These are phyloP conservation scores for Austroboletus rostrupii DNA, from an alignment of 1,284 basidiomycete species.

Conservation along the genomic window DNA sequence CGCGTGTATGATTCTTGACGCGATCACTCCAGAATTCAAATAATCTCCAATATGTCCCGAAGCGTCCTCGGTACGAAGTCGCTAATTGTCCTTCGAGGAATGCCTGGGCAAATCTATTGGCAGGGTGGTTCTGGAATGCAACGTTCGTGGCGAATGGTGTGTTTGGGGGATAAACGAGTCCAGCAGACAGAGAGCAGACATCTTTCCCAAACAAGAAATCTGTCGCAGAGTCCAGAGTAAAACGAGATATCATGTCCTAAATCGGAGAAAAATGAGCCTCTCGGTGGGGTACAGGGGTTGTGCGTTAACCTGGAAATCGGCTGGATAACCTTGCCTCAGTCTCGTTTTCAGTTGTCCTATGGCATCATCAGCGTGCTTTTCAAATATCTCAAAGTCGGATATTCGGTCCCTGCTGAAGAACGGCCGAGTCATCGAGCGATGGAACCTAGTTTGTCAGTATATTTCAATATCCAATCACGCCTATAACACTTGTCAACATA, in stretches of 20 bases:
- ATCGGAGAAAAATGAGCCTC: background rate
- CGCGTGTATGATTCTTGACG: slow-evolving; percentile 28
- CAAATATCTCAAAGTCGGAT: slow-evolving; percentile 51
- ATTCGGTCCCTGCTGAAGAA: slow-evolving; percentile 53
- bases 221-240: slow-evolving; percentile 39
- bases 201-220: slow-evolving; percentile 39
- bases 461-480: slow-evolving; percentile 4
- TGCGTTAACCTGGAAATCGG: slow-evolving; percentile 48
- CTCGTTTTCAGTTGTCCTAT: slow-evolving; percentile 39
- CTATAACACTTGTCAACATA: slow-evolving; percentile 15
- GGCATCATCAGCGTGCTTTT: slow-evolving; percentile 41
- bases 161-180: slow-evolving; percentile 25
- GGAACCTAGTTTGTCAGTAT: slow-evolving; percentile 35
- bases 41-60: slow-evolving; percentile 30
- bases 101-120: slow-evolving; percentile 33
- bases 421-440: slow-evolving; percentile 55
- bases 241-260: slow-evolving; percentile 38
- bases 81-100: slow-evolving; percentile 30
- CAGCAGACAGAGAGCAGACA: slow-evolving; percentile 29
- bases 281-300: background rate
- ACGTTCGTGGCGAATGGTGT: slow-evolving; percentile 9
- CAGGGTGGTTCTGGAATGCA: slow-evolving; percentile 15
- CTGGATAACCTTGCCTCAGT: slow-evolving; percentile 38
- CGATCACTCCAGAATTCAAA: slow-evolving; percentile 33
- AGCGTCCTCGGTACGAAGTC: slow-evolving; percentile 17